Evolutionary conservation across 2,329 filamentous ascomycete species (phyloP).

Genomic region (Aureobasidium musti): DNA sequence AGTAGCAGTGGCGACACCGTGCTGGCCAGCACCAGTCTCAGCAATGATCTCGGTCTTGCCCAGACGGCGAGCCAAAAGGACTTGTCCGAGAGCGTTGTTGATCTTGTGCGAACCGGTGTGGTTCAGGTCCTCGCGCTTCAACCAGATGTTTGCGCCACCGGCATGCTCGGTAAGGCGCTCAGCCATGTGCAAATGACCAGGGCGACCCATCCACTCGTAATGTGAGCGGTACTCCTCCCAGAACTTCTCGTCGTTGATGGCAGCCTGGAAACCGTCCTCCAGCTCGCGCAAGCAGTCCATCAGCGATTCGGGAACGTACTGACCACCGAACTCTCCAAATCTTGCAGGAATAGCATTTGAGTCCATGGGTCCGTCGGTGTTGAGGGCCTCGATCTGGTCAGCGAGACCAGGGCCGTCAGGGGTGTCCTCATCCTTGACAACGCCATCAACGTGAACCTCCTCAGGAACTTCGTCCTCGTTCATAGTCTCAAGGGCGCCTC

Average conservation of each 20-base stretch:
- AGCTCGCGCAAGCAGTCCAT: constrained; percentile 96
- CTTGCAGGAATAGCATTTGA: constrained; percentile 69
- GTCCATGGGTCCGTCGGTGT: constrained; percentile 56
- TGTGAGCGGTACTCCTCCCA: constrained; percentile 97
- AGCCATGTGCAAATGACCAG: constrained; percentile 86
- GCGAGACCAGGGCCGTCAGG: constrained; percentile 67
- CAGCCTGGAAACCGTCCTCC: constrained; percentile 85
- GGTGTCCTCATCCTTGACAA: constrained; percentile 61
- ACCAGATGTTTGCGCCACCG: constrained; percentile 92
- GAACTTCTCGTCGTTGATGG: constrained; percentile 84
- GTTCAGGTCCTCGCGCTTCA: constrained; percentile 97
- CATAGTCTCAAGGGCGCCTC: constrained; percentile 69
- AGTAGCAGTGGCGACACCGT: constrained; percentile 95
- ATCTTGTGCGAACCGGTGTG: constrained; percentile 99
- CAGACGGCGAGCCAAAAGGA: constrained; percentile 78
- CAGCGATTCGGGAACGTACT: constrained; percentile 95
- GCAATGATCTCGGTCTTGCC: constrained; percentile 98
- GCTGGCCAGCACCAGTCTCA: constrained; percentile 95
- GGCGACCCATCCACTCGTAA: constrained; percentile 96
- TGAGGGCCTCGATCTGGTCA: constrained; percentile 82
- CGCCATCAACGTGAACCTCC: constrained; percentile 67
- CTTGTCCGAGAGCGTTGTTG: constrained; percentile 95
- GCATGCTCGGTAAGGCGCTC: constrained; percentile 84
- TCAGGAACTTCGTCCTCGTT: constrained; percentile 61
- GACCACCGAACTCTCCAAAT: constrained; percentile 94